Percentiles rank a stretch among this genome's conserved stretches.
These are phyloP conservation scores for Pezicula rhizophila DNA, from an alignment of 2,329 filamentous ascomycete species.

Conservation along the genomic window DNA sequence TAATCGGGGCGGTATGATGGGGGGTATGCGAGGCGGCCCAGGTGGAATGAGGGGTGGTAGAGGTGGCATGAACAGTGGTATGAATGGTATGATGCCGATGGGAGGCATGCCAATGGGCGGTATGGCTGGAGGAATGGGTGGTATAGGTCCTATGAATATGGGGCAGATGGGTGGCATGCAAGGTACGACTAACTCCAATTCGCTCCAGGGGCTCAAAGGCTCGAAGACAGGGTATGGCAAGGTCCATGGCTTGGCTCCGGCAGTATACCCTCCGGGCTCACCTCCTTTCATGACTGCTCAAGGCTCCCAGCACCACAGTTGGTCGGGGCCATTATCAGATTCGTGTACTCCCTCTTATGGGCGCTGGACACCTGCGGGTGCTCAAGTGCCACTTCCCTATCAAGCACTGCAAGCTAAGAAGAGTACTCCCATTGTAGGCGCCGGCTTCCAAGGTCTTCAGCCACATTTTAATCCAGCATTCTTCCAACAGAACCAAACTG, in stretches of 20 bases:
- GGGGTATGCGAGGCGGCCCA: conserved; percentile 44
- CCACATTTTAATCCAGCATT: conserved; percentile 69
- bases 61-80: conserved; percentile 40
- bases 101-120: conserved; percentile 48
- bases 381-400: conserved; percentile 8
- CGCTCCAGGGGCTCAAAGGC: conserved; percentile 7
- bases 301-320: conserved; percentile 8
- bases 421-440: conserved; percentile 16
- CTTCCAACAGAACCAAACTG: conserved; percentile 49
- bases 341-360: not conserved
- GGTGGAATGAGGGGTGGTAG: conserved; percentile 53
- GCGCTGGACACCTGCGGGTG: not conserved
- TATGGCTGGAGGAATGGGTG: conserved; percentile 36
- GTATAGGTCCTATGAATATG: conserved; percentile 33
- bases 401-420: conserved; percentile 11
- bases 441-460: conserved; percentile 62
- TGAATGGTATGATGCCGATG: conserved; percentile 36
- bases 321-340: conserved; percentile 13
- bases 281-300: conserved; percentile 13
- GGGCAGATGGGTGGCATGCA: conserved; percentile 50
- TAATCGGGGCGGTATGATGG: conserved; percentile 46
- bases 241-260: not conserved
- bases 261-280: not conserved
- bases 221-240: conserved; percentile 5
- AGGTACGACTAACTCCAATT: conserved; percentile 37